Base-by-base conservation (phyloP, 371 early-diverging fungal species). In the Ordospora colligata region DNA sequence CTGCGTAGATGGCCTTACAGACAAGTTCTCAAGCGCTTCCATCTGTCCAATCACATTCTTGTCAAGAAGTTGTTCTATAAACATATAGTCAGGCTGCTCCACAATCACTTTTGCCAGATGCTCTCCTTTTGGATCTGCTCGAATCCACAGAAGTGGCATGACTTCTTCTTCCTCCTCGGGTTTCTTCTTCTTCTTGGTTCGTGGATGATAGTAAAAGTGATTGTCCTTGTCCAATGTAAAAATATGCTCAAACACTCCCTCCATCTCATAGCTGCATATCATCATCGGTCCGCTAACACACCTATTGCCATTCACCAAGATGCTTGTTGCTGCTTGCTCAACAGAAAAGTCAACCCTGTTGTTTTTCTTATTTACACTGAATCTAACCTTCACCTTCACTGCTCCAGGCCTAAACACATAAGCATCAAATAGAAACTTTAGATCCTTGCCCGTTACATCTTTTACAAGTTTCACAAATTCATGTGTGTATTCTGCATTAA, bases 31-130 rank as follows among this genome's bases (percentile, higher is more conserved):
- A 0, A 85, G 43, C 0, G 82, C 83, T 51, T 97, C 95, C 69
- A 90, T 88, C 77, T 97, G 98, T 4, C 95, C 94, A 6, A 91
- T 88, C 0, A 95, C 93, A 83, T 95, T 94, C 58, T 91, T 87
- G 80, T 96, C 96, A 73, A 91, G 89, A 54, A 95, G 85, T 80
- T 93, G 93, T 14, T 92, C 90, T 10, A 90, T 90, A 91, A 93
- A 94, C 95, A 95, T 95, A 75, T 90, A 92, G 75, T 91, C 94
- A 0, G 91, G 89, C 83, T 95, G 96, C 65, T 90, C 89, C 70
- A 94, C 91, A n/a, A 87, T 87, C 69, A 92, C 88, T 6, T 88
- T 80, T 78, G 92, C 91, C 12, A 94, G 80, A 94, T 93, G 93
- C 75, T 93, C 93, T 73, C 90, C 87, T 68, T 94, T 94, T 0